Evolutionary conservation across 129 eudicot genomes (phyloP), one percentile per base, ranked within the genome.

Genomic region (Pseudognaphalium luteoalbum): DNA sequence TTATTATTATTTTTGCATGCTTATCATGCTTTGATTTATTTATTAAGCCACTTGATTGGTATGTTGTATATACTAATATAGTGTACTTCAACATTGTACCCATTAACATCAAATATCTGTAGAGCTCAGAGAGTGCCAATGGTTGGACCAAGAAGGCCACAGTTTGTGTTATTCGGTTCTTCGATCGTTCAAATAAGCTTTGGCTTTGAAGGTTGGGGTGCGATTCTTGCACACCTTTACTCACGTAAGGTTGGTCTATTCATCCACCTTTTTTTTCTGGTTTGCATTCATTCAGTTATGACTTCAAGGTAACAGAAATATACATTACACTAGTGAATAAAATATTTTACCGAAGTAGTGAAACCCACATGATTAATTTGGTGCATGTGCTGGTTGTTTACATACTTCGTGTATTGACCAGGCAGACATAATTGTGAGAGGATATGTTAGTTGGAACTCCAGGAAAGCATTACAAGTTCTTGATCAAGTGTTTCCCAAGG

Each of bases 401-500:
- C 5, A 2, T 32, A 32, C 35, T 32, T 4, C 5, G 35, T 32
- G 35, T 32, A 20, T 72, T 32, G 35, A 3, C 4, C 3, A 91
- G 97, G 97, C 92, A 10, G 92, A 91, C 74, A 76, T 91, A 60
- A 16, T 87, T 41, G 0, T 91, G 81, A 84, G 97, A 74, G 97
- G 97, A 70, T 91, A 88, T 73, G 64, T 67, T 60, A 90, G 87
- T 70, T 91, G 97, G 97, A 91, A 91, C 77, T 86, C 97, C 8
- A 83, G 89, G 78, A 80, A 81, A 12, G 95, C 92, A 4, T 75
- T 88, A 72, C 59, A 91, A 78, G 92, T 88, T 72, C 71, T 91
- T n/a, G 81, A 88, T 64, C 63, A 83, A 81, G 76, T 91, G 64
- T 91, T 91, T 69, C 95, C 95, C 19, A 78, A 88, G 95, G 97